These are phyloP conservation scores for Wickerhamiella kazuoi DNA, from an alignment of 805 yeast genomes.

Conservation along the genomic window DNA sequence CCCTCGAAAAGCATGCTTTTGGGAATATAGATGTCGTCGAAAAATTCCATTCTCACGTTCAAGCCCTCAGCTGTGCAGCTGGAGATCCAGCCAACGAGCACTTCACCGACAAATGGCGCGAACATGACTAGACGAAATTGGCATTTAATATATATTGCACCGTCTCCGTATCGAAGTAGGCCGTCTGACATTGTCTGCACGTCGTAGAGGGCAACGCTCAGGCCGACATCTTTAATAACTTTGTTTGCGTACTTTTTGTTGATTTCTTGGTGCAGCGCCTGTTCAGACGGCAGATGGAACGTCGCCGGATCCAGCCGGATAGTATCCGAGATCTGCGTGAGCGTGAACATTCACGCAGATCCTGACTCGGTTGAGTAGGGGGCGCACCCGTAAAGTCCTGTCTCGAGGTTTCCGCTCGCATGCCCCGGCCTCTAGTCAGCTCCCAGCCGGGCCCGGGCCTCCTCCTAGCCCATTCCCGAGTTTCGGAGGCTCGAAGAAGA, in stretches of 20 bases:
- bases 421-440: too few relatives aligned
- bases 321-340: slow-evolving; percentile 65
- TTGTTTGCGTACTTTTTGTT: slow-evolving; percentile 75
- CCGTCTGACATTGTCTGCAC: slow-evolving; percentile 72
- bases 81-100: slow-evolving; percentile 81
- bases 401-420: too few relatives aligned
- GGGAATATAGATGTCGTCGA: slow-evolving; percentile 85
- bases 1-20: slow-evolving; percentile 64
- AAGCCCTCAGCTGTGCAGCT: slow-evolving; percentile 79
- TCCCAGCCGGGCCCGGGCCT: too few relatives aligned
- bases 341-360: slow-evolving; percentile 73
- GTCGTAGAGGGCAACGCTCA: slow-evolving; percentile 76
- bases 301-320: slow-evolving; percentile 77
- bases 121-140: slow-evolving; percentile 63
- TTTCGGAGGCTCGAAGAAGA: too few relatives aligned
- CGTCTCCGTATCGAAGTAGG: slow-evolving; percentile 82
- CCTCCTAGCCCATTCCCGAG: too few relatives aligned
- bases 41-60: slow-evolving; percentile 66
- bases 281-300: slow-evolving; percentile 52
- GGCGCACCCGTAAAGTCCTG: too few relatives aligned
- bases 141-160: slow-evolving; percentile 59
- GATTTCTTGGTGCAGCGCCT: slow-evolving; percentile 62
- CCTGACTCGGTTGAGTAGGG: not conserved
- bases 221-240: slow-evolving; percentile 67
- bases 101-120: slow-evolving; percentile 90